Evolutionary conservation across 306 rosid species (phyloP).

Genomic region (Calophaca sinica): DNA sequence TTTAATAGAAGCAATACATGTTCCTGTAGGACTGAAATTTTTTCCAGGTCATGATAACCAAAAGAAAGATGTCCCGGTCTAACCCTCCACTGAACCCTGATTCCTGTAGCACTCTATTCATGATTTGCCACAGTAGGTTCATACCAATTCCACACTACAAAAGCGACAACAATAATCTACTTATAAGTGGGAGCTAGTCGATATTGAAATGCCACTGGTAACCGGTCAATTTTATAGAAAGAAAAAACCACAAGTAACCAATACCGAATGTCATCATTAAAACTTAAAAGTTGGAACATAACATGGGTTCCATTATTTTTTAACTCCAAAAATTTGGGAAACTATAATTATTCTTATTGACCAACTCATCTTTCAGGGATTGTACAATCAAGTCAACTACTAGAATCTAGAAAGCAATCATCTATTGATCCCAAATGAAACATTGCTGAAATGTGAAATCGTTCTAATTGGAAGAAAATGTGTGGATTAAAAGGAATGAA

Average conservation of each 20-base stretch:
- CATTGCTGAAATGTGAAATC: conserved; percentile 1
- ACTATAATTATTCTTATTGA: too few relatives aligned
- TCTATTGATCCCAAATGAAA: neutral
- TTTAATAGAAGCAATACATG: too few relatives aligned
- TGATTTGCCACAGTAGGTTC: neutral
- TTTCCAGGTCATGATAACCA: neutral
- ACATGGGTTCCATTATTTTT: neutral
- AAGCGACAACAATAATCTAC: neutral
- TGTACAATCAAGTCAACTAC: neutral
- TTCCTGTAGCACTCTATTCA: neutral
- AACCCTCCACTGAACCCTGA: too few relatives aligned
- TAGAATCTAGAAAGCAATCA: conserved; percentile 27
- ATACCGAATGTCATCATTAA: neutral
- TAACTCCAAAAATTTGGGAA: neutral
- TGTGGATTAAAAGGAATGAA: neutral
- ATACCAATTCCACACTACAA: neutral
- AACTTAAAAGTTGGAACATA: neutral
- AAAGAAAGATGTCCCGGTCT: too few relatives aligned
- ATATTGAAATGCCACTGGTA: neutral
- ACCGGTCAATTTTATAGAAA: neutral
- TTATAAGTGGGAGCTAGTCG: too few relatives aligned
- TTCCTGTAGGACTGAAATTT: too few relatives aligned
- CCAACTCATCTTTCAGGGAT: too few relatives aligned
- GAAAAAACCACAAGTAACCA: neutral
- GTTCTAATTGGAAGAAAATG: conserved; percentile 5